Percentiles rank a stretch among this genome's conserved stretches.
Conservation (phyloP, 192 early-diverging fungal species). For the Backusella macrospora region DNA sequence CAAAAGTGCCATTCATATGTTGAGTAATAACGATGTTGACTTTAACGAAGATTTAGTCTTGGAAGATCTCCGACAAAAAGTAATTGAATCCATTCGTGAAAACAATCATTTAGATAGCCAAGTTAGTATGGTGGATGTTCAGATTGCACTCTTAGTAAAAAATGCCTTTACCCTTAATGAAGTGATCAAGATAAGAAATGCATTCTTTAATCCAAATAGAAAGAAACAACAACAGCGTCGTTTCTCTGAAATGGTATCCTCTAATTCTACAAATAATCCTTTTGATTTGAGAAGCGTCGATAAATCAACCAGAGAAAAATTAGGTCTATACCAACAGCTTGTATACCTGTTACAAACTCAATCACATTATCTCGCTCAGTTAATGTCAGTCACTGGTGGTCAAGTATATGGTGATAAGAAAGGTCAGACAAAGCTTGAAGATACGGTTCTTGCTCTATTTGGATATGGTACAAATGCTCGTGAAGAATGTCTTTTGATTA, state of each 20-base stretch:
- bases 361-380: slow-evolving; percentile 84
- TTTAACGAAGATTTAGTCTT: slow-evolving; percentile 87
- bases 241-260: slow-evolving; percentile 46
- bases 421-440: slow-evolving; percentile 84
- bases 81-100: slow-evolving; percentile 88
- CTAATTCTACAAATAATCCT: slow-evolving; percentile 33
- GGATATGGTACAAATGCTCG: slow-evolving; percentile 96
- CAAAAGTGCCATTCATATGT: slow-evolving; percentile 83
- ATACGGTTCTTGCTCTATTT: slow-evolving; percentile 89
- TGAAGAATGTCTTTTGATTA: slow-evolving; percentile 95
- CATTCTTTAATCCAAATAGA: slow-evolving; percentile 35
- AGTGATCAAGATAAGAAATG: slow-evolving; percentile 63
- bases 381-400: slow-evolving; percentile 85
- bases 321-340: slow-evolving; percentile 89
- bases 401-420: slow-evolving; percentile 70
- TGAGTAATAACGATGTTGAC: slow-evolving; percentile 90
- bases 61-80: slow-evolving; percentile 84
- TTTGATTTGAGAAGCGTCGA: slow-evolving; percentile 81
- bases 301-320: slow-evolving; percentile 76
- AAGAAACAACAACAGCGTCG: slow-evolving; percentile 50
- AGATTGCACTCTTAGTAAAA: slow-evolving; percentile 94
- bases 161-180: slow-evolving; percentile 97
- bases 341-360: slow-evolving; percentile 98
- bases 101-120: slow-evolving; percentile 79
- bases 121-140: slow-evolving; percentile 89